A percentile compares a stretch with the other conserved stretches of the same genome.
Evolutionary conservation across 371 early-diverging fungal genomes (phyloP).

Genomic region (Rhizopus arrhizus): DNA sequence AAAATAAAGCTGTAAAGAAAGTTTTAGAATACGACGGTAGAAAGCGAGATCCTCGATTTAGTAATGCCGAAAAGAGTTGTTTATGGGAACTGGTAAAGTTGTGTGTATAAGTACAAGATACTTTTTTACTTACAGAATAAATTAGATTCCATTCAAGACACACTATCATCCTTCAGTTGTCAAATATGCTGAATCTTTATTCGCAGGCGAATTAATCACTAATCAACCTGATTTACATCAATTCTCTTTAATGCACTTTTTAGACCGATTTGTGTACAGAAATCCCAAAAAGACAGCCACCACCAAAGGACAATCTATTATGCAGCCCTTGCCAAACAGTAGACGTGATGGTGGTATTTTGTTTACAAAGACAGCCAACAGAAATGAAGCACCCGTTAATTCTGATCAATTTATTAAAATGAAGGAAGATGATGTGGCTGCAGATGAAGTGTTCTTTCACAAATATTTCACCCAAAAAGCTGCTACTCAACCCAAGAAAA

Average conservation of each 20-base stretch:
- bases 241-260: slow-evolving; percentile 90
- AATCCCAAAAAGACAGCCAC: slow-evolving; percentile 80
- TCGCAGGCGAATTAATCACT: slow-evolving; percentile 71
- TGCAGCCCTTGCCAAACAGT: slow-evolving; percentile 58
- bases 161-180: slow-evolving; percentile 95
- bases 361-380: slow-evolving; percentile 45
- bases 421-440: slow-evolving; percentile 61
- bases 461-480: slow-evolving; percentile 73
- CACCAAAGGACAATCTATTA: slow-evolving; percentile 60
- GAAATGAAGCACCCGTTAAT: slow-evolving; percentile 51
- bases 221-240: slow-evolving; percentile 84
- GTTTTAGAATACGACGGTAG: slow-evolving; percentile 71
- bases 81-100: slow-evolving; percentile 85
- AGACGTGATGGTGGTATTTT: slow-evolving; percentile 52
- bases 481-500: slow-evolving; percentile 26
- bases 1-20: slow-evolving; percentile 13
- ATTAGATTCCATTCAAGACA: slow-evolving; percentile 61
- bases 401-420: slow-evolving; percentile 63
- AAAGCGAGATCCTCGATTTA: slow-evolving; percentile 87
- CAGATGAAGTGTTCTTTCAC: slow-evolving; percentile 83
- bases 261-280: slow-evolving; percentile 94
- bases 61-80: slow-evolving; percentile 79
- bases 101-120: too few species aligned
- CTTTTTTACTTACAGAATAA: too few species aligned
- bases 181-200: slow-evolving; percentile 74